A percentile compares a stretch with the other conserved stretches of the same genome.
Conservation (phyloP, 2,329 filamentous ascomycete genomes). For the Aphanoascus verrucosus region DNA sequence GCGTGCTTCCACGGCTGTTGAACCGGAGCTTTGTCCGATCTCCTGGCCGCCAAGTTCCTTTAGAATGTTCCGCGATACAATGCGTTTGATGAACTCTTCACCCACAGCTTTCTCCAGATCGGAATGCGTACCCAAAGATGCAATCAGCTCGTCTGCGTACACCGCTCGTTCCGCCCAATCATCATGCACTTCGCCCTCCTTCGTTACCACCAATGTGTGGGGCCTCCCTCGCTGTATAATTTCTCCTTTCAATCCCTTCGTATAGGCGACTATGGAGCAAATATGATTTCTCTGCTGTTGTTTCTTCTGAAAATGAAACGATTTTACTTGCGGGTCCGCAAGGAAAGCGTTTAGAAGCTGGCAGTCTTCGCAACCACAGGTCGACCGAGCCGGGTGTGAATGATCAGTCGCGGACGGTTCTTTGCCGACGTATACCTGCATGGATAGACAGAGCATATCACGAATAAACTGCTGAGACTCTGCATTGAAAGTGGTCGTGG, state of each 20-base stretch:
- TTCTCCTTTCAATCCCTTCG: neutral
- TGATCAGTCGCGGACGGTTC: neutral
- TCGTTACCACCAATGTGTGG: neutral
- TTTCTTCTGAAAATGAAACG: neutral
- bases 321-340: neutral
- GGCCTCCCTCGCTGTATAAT: neutral
- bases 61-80: no score
- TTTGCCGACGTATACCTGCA: neutral
- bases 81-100: neutral
- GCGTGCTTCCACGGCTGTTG: neutral
- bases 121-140: neutral
- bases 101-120: neutral
- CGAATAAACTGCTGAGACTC: neutral
- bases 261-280: neutral
- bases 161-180: neutral
- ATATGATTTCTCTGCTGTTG: neutral
- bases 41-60: neutral
- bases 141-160: neutral
- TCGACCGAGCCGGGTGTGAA: no score
- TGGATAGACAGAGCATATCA: neutral
- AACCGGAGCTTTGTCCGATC: neutral
- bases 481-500: neutral
- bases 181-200: neutral
- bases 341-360: neutral
- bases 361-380: neutral